Evolutionary conservation across 2,329 filamentous ascomycete species (phyloP), one percentile per base, ranked within the genome.

Genomic region (Fusarium vanettenii): DNA sequence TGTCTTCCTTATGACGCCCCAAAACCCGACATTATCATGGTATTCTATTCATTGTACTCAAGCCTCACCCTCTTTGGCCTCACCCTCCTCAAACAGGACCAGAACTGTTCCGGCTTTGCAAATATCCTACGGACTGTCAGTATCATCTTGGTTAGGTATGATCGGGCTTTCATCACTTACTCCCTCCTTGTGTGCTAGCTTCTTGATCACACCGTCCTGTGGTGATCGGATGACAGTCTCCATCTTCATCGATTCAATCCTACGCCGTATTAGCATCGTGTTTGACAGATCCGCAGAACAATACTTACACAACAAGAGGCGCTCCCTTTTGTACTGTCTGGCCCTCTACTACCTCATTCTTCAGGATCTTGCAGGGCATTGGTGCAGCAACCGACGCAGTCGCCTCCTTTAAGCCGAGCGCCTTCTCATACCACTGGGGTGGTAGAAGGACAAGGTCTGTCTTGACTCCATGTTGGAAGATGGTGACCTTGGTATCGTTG

Each of bases 351-450:
- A 98, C 95, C 82, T 98, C 94, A 57, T 98, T 97, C 75, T 94
- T 91, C 71, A 99, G 85, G 29, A 99, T 93, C 85, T 98, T 98
- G 85, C 97, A 98, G 2, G 97, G 97, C 97, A 99, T 99, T 0
- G 97, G 97, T 25, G 97, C 95, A 27, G 94, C 88, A 2, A 98
- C 95, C 63, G 93, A 97, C 69, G 96, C 95, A 8, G 92, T 88
- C 0, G 89, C 89, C 79, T 97, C 94, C 81, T 94, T 95, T 72
- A 94, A 85, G 0, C 96, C 95, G 9, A 98, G 87, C 0, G 95
- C 95, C 84, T 97, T 96, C 78, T 95, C 94, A 67, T 93, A 93
- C 95, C 95, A 99, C 52, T 87, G 87, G 0, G 96, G 95, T 20
- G 85, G 84, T 45, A 88, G 80, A n/a, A 92, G 83, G 11, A 83